Conservation (phyloP, 2,329 filamentous ascomycete species). For the Dichotomopilus funicola region DNA sequence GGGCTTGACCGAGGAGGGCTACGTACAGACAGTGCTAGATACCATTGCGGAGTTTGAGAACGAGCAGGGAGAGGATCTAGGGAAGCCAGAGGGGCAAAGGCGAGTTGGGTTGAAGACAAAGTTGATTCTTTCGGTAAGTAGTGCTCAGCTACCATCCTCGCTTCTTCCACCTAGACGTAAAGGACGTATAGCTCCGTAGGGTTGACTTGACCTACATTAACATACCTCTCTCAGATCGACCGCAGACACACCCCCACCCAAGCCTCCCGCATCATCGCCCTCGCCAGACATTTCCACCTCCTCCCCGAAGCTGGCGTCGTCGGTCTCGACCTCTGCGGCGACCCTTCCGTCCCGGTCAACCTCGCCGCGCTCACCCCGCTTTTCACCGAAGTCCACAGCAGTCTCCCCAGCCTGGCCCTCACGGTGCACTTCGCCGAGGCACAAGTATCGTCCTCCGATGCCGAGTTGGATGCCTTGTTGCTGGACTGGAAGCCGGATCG, state of each 20-base stretch:
- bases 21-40: conserved; percentile 60
- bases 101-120: conserved; percentile 44
- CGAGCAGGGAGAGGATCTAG: too few species aligned
- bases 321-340: conserved; percentile 72
- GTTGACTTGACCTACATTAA: too few species aligned
- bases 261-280: conserved; percentile 56
- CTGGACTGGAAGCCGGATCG: conserved; percentile 61
- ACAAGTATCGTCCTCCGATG: conserved; percentile 45
- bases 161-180: not conserved
- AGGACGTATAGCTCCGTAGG: too few species aligned
- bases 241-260: conserved; percentile 53
- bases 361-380: conserved; percentile 47
- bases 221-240: conserved; percentile 43
- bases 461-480: conserved; percentile 54
- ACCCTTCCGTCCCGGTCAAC: conserved; percentile 51
- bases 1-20: conserved; percentile 53
- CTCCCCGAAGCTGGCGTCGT: conserved; percentile 48
- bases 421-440: conserved; percentile 77
- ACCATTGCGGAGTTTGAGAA: conserved; percentile 48
- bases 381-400: conserved; percentile 48
- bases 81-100: conserved; percentile 27
- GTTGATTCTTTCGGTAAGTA: conserved; percentile 56
- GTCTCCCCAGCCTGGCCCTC: conserved; percentile 47
- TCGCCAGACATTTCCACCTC: conserved; percentile 50
- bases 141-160: not conserved